Base-by-base conservation (phyloP, 2,329 filamentous ascomycete species). In the Fusarium subtropicale region DNA sequence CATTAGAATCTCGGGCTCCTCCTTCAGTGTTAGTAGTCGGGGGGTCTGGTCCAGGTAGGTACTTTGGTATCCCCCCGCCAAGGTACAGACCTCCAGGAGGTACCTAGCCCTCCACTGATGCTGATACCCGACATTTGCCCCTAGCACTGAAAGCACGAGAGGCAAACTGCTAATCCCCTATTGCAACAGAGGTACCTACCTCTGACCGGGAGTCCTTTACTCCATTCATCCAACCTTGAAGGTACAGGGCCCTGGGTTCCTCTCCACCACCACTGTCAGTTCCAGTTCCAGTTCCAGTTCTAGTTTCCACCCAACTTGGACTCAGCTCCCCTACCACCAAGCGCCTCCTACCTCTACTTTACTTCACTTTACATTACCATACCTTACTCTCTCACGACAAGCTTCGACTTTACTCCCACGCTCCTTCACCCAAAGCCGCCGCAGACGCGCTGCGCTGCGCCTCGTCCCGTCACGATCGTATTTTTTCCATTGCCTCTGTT, bases 351-450 rank as follows among this genome's bases (percentile, higher is more conserved):
- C 64, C 65, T 53, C 20, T 39, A 39, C 36, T 39, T 39, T 39
- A 36, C 72, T 63, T 60, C 68, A 69, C 72, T 56, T 74, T 55
- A 53, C 60, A 52, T 41, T 50, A 56, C 45, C 53, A 38, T 47
- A 59, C 62, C 38, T 60, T 60, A 54, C 31, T 64, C 66, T 71
- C 58, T 71, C 68, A 73, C 73, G 70, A 74, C 73, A 62, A 73
- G 73, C 73, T 71, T 75, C 73, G 71, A 71, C 66, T 75, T 66
- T 71, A 72, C 66, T 74, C 66, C 60, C 66, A 75, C 73, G 71
- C 73, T 75, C 73, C 70, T 75, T 75, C 73, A 67, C 61, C 61
- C 59, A 45, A 66, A 71, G 61, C 60, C 51, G 60, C 54, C 71
- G 64, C 62, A 68, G 59, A 71, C 69, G 72, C 72, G 72, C 71